Conservation (phyloP, 1,284 basidiomycete species). For the Fomitiporia mediterranea region DNA sequence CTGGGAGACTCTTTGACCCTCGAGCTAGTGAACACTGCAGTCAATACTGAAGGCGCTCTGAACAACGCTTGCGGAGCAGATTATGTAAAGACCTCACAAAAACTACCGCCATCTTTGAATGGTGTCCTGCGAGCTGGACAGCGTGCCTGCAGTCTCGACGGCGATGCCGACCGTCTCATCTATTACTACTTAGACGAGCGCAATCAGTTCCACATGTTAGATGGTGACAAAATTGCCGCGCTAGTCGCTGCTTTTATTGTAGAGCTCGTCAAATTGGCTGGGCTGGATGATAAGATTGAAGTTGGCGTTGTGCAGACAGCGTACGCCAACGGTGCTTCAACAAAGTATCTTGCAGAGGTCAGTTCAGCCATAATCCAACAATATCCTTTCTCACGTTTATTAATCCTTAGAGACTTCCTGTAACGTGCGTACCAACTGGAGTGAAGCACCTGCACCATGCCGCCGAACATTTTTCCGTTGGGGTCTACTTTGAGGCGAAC, state of each 20-base stretch:
- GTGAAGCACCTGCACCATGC: constrained; percentile 99
- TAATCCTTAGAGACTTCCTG: constrained; percentile 78
- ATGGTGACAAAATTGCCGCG: constrained; percentile 98
- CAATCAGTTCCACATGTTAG: constrained; percentile 84
- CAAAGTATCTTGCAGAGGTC: constrained; percentile 84
- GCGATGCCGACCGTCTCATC: constrained; percentile 96
- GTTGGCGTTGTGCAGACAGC: constrained; percentile 98
- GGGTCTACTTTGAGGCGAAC: constrained; percentile 99
- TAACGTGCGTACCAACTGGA: constrained; percentile 94
- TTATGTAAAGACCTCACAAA: constrained; percentile 93
- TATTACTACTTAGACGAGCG: constrained; percentile 87
- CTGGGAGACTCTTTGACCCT: constrained; percentile 54
- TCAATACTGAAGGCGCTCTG: constrained; percentile 65
- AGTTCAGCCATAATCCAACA: constrained; percentile 22
- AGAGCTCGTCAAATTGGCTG: constrained; percentile 82
- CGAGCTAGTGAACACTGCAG: constrained; percentile 64
- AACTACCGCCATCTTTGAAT: constrained; percentile 69
- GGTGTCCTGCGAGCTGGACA: constrained; percentile 62
- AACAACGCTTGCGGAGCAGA: constrained; percentile 94
- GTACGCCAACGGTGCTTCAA: constrained; percentile 97
- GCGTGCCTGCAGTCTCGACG: constrained; percentile 90
- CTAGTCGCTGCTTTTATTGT: constrained; percentile 92
- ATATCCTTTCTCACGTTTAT: neutral
- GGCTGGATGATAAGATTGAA: constrained; percentile 66
- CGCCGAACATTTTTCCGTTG: constrained; percentile 89